Conservation (phyloP, 2,329 filamentous ascomycete species). For the Emergomyces pasteurianus region DNA sequence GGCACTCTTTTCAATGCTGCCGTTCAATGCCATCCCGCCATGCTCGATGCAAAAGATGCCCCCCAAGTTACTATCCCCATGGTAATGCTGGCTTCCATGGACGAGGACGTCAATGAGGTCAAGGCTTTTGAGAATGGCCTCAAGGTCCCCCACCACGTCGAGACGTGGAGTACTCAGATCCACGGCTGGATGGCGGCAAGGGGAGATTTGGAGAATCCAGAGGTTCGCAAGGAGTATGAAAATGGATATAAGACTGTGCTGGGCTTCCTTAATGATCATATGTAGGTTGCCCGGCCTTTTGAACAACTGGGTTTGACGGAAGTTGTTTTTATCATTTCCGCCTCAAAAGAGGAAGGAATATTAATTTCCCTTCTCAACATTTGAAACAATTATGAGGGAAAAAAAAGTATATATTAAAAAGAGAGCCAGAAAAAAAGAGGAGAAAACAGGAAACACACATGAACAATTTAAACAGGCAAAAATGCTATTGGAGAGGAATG, state of each 20-base stretch:
- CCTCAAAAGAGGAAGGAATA: background rate
- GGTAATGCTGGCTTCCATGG: conserved; percentile 41
- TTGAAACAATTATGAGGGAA: background rate
- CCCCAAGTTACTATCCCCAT: conserved; percentile 41
- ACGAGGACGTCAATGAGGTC: conserved; percentile 38
- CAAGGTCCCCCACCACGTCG: conserved; percentile 17
- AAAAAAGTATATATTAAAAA: background rate
- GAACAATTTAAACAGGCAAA: background rate
- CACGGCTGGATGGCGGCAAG: conserved; percentile 25
- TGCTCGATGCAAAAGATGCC: conserved; percentile 44
- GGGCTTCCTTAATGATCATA: conserved; percentile 19
- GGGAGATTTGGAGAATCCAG: conserved; percentile 17
- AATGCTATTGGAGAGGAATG: background rate
- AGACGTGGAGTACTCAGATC: conserved; percentile 22
- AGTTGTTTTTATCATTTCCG: background rate
- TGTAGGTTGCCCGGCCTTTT: conserved; percentile 10
- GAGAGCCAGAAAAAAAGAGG: background rate
- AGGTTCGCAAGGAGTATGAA: conserved; percentile 22
- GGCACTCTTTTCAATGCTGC: conserved; percentile 42
- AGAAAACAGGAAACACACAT: background rate
- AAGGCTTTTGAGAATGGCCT: conserved; percentile 19
- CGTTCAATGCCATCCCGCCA: conserved; percentile 42
- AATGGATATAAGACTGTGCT: conserved; percentile 21
- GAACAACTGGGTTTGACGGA: background rate
- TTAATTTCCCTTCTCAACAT: background rate